Evolutionary conservation across 208 protist species (phyloP).

Genomic region (Strigomonas culicis): DNA sequence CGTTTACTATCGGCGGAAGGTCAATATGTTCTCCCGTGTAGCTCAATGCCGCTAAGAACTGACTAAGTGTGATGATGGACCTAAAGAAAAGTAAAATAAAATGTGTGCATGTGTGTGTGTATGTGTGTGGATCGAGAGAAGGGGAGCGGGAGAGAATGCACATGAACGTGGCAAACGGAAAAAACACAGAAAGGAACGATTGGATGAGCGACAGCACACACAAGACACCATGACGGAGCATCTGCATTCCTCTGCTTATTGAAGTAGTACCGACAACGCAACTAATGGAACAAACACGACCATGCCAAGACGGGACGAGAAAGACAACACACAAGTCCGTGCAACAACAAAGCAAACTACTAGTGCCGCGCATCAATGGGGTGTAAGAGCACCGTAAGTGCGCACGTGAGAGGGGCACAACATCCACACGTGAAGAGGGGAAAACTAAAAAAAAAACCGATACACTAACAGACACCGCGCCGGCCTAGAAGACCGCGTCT

Average conservation of each 20-base stretch:
- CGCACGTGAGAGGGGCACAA: not conserved
- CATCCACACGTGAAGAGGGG: not conserved
- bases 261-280: not conserved
- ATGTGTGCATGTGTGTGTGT: constrained; percentile 9
- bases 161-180: no score
- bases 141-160: no score
- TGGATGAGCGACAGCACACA: no score
- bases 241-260: no score
- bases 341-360: no score
- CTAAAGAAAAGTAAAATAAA: not conserved
- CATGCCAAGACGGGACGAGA: not conserved
- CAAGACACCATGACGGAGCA: no score
- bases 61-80: not conserved
- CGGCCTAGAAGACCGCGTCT: not conserved
- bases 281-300: not conserved
- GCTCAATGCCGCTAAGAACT: no score
- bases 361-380: no score
- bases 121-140: not conserved
- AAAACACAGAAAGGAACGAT: no score
- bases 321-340: no score
- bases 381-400: not conserved
- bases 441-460: not conserved
- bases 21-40: no score
- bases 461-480: not conserved
- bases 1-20: not conserved